Evolutionary conservation across 768 basidiomycete species (phyloP).

Genomic region (Dacryopinax spathularia): DNA sequence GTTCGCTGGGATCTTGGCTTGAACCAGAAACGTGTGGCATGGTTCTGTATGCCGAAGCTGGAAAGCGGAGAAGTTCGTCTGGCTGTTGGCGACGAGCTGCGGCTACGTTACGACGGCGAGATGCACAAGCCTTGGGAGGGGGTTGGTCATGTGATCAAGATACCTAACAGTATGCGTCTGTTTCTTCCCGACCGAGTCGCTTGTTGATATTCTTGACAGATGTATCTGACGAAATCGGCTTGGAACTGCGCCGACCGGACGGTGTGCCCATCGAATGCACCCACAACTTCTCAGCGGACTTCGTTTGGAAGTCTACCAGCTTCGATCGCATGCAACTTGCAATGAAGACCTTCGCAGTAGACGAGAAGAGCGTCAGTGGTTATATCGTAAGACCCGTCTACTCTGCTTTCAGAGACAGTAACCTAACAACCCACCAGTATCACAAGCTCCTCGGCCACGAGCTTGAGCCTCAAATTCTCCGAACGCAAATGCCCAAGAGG

Average conservation of each 20-base stretch:
- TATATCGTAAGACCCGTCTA: constrained; percentile 60
- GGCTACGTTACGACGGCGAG: constrained; percentile 78
- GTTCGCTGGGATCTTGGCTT: constrained; percentile 96
- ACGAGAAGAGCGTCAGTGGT: constrained; percentile 97
- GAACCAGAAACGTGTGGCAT: constrained; percentile 98
- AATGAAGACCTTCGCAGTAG: constrained; percentile 99
- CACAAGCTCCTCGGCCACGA: constrained; percentile 98
- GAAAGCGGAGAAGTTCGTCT: constrained; percentile 96
- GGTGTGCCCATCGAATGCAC: constrained; percentile 89
- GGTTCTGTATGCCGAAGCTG: constrained; percentile 91
- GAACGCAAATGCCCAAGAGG: constrained; percentile 89
- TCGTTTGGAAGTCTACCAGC: constrained; percentile 99
- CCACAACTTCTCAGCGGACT: constrained; percentile 93
- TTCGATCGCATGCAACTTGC: constrained; percentile 99
- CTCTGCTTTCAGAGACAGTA: too few species aligned
- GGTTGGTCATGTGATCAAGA: constrained; percentile 95
- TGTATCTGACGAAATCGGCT: constrained; percentile 92
- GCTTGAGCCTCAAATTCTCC: constrained; percentile 80
- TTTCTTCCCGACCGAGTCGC: not conserved
- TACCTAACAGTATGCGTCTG: constrained; percentile 75
- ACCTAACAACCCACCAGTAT: constrained; percentile 41
- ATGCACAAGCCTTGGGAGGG: constrained; percentile 92
- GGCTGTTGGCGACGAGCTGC: constrained; percentile 89
- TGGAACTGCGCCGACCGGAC: constrained; percentile 80
- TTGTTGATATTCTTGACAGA: constrained; percentile 34